phyloP scores from a whole-genome alignment of 2,329 filamentous ascomycete species.

The Rachicladosporium sp. region DNA sequence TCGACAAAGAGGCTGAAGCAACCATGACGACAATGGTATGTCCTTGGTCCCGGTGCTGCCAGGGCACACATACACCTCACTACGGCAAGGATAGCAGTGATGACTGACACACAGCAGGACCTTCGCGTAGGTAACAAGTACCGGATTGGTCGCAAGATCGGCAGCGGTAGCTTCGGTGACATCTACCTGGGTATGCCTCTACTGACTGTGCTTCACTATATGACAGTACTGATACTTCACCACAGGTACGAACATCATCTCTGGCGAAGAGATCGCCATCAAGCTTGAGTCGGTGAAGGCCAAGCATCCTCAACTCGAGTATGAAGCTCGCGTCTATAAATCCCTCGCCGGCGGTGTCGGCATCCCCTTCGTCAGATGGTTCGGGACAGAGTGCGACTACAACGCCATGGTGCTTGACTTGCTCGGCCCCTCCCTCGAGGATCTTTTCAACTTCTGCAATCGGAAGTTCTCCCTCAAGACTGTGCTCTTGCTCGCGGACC shows the following conservation, averaged over 20 bases:
- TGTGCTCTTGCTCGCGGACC: conserved; percentile 87
- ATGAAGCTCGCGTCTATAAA: conserved; percentile 89
- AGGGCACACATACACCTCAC: not conserved
- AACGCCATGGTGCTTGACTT: conserved; percentile 99
- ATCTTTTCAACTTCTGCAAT: conserved; percentile 99
- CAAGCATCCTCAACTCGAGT: conserved; percentile 97
- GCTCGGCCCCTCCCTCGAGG: conserved; percentile 87
- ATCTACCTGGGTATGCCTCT: conserved; percentile 67
- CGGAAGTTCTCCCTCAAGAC: conserved; percentile 99
- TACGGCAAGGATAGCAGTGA: not conserved
- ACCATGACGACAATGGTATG: conserved; percentile 54
- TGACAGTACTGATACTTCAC: not conserved
- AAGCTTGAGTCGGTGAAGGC: conserved; percentile 99
- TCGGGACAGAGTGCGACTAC: conserved; percentile 98
- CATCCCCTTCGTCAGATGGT: conserved; percentile 98
- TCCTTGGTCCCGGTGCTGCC: conserved; percentile 18
- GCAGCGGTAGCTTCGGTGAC: conserved; percentile 92
- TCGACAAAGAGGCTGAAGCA: conserved; percentile 15
- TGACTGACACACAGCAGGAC: conserved; percentile 52
- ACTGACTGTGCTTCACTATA: not conserved
- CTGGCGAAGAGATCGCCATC: conserved; percentile 97
- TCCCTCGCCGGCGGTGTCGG: conserved; percentile 89
- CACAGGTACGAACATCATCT: conserved; percentile 95
- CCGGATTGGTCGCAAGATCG: conserved; percentile 98
- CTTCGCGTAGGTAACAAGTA: conserved; percentile 99